Conservation (phyloP, 2,329 filamentous ascomycete genomes). For the Chaetothyriales sp. region DNA sequence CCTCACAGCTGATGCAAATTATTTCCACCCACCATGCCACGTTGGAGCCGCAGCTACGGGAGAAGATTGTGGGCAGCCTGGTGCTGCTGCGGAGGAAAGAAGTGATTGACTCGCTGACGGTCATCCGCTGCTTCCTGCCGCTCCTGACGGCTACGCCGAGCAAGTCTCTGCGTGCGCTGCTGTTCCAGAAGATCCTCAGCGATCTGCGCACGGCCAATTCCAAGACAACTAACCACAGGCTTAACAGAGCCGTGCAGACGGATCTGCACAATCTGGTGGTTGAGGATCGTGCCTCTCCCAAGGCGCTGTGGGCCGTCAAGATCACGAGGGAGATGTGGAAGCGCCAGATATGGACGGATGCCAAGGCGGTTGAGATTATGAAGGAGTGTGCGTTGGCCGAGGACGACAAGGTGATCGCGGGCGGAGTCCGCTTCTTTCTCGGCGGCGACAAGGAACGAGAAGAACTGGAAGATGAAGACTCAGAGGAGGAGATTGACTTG, state of each 20-base stretch:
- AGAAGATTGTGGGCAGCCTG: constrained; percentile 86
- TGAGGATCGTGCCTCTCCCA: constrained; percentile 67
- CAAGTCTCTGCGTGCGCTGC: constrained; percentile 67
- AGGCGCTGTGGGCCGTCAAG: constrained; percentile 91
- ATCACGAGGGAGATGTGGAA: constrained; percentile 93
- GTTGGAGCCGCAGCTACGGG: constrained; percentile 69
- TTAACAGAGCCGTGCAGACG: constrained; percentile 86
- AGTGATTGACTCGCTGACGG: constrained; percentile 65
- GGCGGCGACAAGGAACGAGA: constrained; percentile 93
- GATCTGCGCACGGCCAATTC: constrained; percentile 79
- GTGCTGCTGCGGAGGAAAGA: constrained; percentile 82
- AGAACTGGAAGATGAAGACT: constrained; percentile 77
- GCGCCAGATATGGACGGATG: constrained; percentile 86
- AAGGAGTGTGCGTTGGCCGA: constrained; percentile 79
- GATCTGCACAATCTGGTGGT: constrained; percentile 84
- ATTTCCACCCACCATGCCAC: constrained; percentile 67
- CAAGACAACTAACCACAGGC: constrained; percentile 74
- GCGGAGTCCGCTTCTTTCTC: constrained; percentile 84
- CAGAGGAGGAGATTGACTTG: constrained; percentile 63
- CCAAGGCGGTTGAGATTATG: constrained; percentile 95
- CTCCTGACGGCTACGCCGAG: constrained; percentile 83
- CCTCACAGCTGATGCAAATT: constrained; percentile 66
- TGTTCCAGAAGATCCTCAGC: constrained; percentile 83
- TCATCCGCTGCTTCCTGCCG: constrained; percentile 86
- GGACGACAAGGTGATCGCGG: constrained; percentile 81